Evolutionary conservation across 805 yeast species (phyloP).

Genomic region (Starmera caribaea): DNA sequence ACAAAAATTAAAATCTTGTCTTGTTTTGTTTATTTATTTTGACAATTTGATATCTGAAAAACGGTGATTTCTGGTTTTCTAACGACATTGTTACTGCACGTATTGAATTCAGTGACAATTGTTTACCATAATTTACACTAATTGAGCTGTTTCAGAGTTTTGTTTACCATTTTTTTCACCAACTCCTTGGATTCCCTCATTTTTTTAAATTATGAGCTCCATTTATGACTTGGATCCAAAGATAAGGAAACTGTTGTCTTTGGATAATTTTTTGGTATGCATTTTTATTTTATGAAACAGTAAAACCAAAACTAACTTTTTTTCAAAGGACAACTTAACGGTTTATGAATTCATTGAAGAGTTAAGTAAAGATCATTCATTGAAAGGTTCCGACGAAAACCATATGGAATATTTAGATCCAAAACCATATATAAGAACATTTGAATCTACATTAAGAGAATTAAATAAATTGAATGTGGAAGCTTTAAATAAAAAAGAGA

Average conservation of each 20-base stretch:
- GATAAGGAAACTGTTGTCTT: slow-evolving; percentile 41
- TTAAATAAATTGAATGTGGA: slow-evolving; percentile 52
- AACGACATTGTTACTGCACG: no score
- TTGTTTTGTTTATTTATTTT: no score
- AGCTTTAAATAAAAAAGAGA: slow-evolving; percentile 38
- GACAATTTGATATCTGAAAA: no score
- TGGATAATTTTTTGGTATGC: slow-evolving; percentile 46
- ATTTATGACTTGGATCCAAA: slow-evolving; percentile 58
- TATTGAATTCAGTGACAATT: no score
- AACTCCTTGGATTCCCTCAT: no score
- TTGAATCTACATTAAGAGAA: slow-evolving; percentile 76
- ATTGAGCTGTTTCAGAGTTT: no score
- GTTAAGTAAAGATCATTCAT: slow-evolving; percentile 57
- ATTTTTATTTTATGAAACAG: background rate
- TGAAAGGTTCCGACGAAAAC: slow-evolving; percentile 36
- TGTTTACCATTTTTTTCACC: no score
- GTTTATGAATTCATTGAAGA: slow-evolving; percentile 77
- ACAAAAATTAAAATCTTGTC: no score
- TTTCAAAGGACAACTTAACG: slow-evolving; percentile 43
- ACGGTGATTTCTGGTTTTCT: no score
- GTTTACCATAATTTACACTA: no score
- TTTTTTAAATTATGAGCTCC: slow-evolving; percentile 22
- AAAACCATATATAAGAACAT: slow-evolving; percentile 87
- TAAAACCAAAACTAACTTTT: slow-evolving; percentile 1
- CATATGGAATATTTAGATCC: slow-evolving; percentile 48